phyloP scores from a whole-genome alignment of 768 basidiomycete species.

The Galerina sulciceps region DNA sequence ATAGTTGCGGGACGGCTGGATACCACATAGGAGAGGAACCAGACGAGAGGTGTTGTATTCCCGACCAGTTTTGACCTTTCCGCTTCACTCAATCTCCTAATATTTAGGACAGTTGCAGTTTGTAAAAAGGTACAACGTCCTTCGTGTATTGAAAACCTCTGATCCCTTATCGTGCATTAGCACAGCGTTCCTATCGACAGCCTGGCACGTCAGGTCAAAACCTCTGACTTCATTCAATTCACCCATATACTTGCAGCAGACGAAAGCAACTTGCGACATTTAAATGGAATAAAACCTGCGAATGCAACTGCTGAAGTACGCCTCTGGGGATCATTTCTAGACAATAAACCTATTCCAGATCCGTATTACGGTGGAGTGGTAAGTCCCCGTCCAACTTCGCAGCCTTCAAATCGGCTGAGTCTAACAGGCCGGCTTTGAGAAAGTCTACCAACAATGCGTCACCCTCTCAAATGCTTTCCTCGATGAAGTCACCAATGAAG shows the following conservation, averaged over 20 bases:
- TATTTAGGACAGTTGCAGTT: constrained; percentile 62
- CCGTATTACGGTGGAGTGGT: constrained; percentile 83
- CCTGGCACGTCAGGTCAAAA: constrained; percentile 65
- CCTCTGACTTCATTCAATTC: constrained; percentile 73
- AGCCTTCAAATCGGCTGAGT: neutral
- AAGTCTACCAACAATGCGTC: constrained; percentile 78
- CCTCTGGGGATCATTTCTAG: constrained; percentile 83
- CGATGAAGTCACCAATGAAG: constrained; percentile 56
- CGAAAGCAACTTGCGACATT: constrained; percentile 67
- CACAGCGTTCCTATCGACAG: constrained; percentile 74
- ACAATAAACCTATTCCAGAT: constrained; percentile 74
- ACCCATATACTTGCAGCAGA: constrained; percentile 90
- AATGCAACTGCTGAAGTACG: constrained; percentile 66
- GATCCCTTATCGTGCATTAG: constrained; percentile 37
- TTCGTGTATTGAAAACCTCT: neutral
- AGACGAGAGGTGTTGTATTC: constrained; percentile 64
- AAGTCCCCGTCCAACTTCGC: constrained; percentile 25
- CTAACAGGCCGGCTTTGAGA: constrained; percentile 70
- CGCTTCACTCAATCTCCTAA: neutral
- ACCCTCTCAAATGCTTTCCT: constrained; percentile 79
- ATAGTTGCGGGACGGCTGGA: constrained; percentile 84
- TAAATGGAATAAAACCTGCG: constrained; percentile 53
- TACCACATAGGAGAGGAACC: constrained; percentile 88
- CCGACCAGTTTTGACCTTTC: no score
- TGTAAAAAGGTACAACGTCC: constrained; percentile 67